Evolutionary conservation across 1,139 yeast species (phyloP), one percentile per base, ranked within the genome.

Genomic region (Meyerozyma elateridarum): DNA sequence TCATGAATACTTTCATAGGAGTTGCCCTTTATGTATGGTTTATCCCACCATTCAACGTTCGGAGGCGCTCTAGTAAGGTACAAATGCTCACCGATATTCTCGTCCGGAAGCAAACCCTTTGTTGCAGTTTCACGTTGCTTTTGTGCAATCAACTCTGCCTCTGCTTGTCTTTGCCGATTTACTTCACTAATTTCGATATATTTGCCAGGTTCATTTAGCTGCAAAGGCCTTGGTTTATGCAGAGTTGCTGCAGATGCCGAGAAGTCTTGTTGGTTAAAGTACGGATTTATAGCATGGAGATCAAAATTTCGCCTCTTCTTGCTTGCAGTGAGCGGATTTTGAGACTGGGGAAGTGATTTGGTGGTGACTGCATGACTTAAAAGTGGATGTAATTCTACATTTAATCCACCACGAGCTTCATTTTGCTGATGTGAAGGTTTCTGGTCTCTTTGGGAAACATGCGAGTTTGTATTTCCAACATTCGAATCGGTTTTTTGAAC

Each of bases 21-120:
- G 17, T 48, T 34, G 20, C 56, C 66, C 26, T 54, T 53, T 8
- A 73, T 44, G 31, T 56, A 69, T 7, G 74, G 76, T 36, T 61
- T 55, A 53, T 85, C 95, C 95, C 95, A 85, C 95, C 95, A 85
- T 52, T 85, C 95, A 3, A 76, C 59, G 8, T 40, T 41, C 0
- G 91, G 91, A 0, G 88, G 88, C 15, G 36, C 48, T 2, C 48
- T 54, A 0, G 63, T 61, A 34, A 57, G 55, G 48, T 69, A 82
- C 7, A 53, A 45, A 4, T 71, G 68, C 44, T 82, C 93, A 2
- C 76, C 79, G 0, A 70, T 40, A 3, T 50, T 46, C 14, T 59
- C 55, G 39, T 77, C 70, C 0, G 84, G 69, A 3, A 66, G 51
- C 4, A 76, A 48, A 0, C 83, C 83, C 40, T 52, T 48, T 2